Evolutionary conservation across 2,329 filamentous ascomycete species (phyloP).

Genomic region (Alternaria incomplexa): DNA sequence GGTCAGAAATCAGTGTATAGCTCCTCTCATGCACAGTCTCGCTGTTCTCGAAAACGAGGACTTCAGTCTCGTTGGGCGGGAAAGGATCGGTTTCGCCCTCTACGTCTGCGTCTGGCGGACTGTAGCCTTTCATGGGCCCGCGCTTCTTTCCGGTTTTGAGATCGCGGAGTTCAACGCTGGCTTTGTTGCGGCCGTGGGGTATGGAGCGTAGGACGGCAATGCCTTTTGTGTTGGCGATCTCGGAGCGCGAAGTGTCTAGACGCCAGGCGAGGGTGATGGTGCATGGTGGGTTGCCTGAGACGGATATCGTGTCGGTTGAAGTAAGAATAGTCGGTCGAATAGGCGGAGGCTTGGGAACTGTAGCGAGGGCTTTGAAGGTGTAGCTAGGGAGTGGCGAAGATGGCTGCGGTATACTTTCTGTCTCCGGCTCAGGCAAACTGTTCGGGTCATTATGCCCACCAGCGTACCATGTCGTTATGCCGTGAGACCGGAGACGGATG

Average conservation of each 20-base stretch:
- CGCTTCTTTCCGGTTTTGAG: background rate
- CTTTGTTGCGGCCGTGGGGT: background rate
- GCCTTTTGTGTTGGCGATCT: background rate
- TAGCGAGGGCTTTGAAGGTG: background rate
- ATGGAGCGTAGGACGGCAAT: background rate
- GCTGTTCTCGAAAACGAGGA: background rate
- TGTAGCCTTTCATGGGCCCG: background rate
- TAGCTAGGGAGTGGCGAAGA: background rate
- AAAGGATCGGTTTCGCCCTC: background rate
- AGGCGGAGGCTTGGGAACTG: background rate
- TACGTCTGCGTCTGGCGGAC: background rate
- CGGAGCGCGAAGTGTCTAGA: background rate
- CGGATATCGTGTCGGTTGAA: background rate
- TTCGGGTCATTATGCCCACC: background rate
- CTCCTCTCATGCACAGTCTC: background rate
- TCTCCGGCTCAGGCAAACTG: background rate
- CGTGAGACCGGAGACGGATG: background rate
- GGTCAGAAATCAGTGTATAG: background rate
- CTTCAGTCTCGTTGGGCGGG: background rate
- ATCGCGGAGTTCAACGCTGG: background rate
- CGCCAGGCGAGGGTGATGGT: background rate
- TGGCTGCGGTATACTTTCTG: background rate
- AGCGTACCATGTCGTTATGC: background rate
- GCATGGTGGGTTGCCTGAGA: background rate
- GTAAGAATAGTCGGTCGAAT: rapidly evolving